Evolutionary conservation across 306 rosid species (phyloP).

Genomic region (Lablab purpureus): DNA sequence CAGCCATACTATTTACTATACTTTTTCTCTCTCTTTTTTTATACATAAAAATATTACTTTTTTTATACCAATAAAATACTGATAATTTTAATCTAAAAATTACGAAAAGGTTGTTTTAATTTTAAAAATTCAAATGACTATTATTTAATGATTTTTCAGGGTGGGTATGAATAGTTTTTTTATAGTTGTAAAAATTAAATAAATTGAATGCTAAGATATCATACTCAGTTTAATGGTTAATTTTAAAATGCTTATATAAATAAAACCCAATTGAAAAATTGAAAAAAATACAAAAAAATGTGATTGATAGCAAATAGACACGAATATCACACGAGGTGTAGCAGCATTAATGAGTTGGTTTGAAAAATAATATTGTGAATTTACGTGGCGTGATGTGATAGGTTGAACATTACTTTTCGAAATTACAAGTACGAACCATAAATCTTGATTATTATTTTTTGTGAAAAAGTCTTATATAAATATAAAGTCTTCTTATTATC

Average conservation of each 20-base stretch:
- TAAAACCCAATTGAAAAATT: background rate
- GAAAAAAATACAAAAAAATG: background rate
- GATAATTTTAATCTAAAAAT: background rate
- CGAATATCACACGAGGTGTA: constrained; percentile 1
- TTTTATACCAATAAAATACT: background rate
- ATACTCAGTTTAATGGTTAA: no score
- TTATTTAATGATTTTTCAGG: background rate
- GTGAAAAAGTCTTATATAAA: constrained; percentile 25
- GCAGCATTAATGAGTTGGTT: background rate
- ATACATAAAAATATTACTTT: no score
- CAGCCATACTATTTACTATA: background rate
- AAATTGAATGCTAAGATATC: background rate
- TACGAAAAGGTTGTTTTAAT: background rate
- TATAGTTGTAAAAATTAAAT: background rate
- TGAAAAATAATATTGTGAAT: constrained; percentile 24
- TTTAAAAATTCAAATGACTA: background rate
- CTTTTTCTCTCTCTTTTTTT: no score
- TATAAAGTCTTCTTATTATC: constrained; percentile 33
- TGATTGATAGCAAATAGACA: background rate
- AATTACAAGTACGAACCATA: constrained; percentile 17
- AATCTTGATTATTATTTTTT: constrained; percentile 11
- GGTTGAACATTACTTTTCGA: constrained; percentile 33
- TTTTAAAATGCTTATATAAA: no score
- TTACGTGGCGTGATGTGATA: constrained; percentile 46
- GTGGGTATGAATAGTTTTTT: background rate